Base-by-base conservation (phyloP, 1,139 yeast genomes). In the Candida buenavistaensis region DNA sequence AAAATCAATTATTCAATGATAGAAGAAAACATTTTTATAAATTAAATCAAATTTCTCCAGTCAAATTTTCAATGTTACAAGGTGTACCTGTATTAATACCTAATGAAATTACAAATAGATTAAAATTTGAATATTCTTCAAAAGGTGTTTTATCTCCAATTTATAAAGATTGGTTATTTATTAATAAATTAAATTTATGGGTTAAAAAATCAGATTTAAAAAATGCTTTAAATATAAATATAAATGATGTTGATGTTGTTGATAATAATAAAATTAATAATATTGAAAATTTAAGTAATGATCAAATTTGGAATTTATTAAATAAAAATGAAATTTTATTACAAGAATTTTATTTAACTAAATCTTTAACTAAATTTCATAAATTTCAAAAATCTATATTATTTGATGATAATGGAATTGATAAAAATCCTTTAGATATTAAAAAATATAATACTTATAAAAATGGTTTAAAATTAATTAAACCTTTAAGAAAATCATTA, bases 1-100 rank as follows among this genome's bases (percentile, higher is more conserved):
- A 12, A 16, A 19, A 29, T n/a, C 22, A 29, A 16, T 16, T 30
- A 6, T 30, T 30, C 23, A 23, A 23, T 13, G 33, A 30, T 19
- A 23, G 33, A 30, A 17, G 33, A 13, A 30, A 30, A 24, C 64
- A 64, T 42, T 64, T 62, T 36, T 60, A 62, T 43, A 53, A 59
- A 2, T 55, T 57, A 25, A 59, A 63, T 15, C 68, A 64, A 43
- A 46, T 64, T 25, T 54, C 53, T 26, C 68, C 69, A 9, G 54
- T 64, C 30, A 54, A 55, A 34, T 54, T 54, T 35, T 51, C 67
- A 4, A 55, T 53, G 56, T 39, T 63, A 40, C 58, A 55, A 15
- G 68, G 68, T 3, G 63, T 59, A 2, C 68, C 68, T 2, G 46
- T 59, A 5, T 59, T 47, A 30, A 47, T 63, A 3, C 68, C 68